Percentiles rank a stretch among this genome's conserved stretches.
phyloP scores from a whole-genome alignment of 225 moss, liverwort and hornwort species.

The Climacium dendroides region DNA sequence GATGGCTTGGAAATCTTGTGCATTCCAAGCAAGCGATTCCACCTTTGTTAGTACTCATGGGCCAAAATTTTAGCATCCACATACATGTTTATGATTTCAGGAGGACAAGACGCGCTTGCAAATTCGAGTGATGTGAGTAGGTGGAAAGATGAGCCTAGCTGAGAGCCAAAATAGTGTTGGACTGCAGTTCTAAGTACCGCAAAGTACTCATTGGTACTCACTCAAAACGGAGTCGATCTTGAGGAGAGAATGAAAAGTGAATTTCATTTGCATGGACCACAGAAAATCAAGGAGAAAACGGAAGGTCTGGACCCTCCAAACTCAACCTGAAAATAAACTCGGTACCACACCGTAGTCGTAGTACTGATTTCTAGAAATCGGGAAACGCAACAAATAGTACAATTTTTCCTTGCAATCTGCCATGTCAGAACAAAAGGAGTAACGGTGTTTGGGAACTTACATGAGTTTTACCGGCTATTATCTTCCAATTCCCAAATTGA shows the following conservation, averaged over 20 bases:
- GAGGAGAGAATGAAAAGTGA: neutral
- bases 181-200: too few relatives aligned
- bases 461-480: too few relatives aligned
- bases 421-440: too few relatives aligned
- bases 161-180: too few relatives aligned
- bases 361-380: too few relatives aligned
- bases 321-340: neutral
- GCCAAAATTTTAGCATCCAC: neutral
- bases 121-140: too few relatives aligned
- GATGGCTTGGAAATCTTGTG: neutral
- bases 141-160: too few relatives aligned
- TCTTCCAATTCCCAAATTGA: too few relatives aligned
- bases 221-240: accelerated
- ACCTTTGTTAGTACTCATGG: neutral
- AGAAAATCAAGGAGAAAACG: neutral
- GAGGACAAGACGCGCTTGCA: too few relatives aligned
- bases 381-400: neutral
- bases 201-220: neutral
- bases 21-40: neutral
- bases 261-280: neutral
- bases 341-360: too few relatives aligned
- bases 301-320: accelerated
- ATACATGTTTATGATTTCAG: neutral
- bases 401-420: too few relatives aligned
- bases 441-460: too few relatives aligned